A percentile compares a stretch with the other conserved stretches of the same genome.
Conservation (phyloP, 176 grass and related monocot genomes). For the Ampelocalamus luodianensis region DNA sequence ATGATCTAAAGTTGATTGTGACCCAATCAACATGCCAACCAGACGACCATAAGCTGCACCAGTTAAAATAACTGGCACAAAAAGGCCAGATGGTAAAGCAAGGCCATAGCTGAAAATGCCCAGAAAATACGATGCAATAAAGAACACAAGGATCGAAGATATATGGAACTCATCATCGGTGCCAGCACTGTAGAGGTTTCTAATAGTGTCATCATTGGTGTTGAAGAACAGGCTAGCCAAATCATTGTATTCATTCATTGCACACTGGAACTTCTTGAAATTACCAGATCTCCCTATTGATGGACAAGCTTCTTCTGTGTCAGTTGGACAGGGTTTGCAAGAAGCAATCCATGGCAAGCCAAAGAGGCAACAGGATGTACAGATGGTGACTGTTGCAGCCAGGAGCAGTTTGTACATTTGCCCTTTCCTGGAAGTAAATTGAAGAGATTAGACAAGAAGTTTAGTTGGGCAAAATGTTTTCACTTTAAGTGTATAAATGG, state of each 20-base stretch:
- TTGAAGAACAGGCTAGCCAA: slow-evolving; percentile 96
- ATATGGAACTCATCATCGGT: slow-evolving; percentile 76
- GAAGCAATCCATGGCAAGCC: slow-evolving; percentile 83
- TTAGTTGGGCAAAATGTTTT: slow-evolving; percentile 14
- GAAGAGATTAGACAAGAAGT: slow-evolving; percentile 18
- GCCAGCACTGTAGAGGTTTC: slow-evolving; percentile 84
- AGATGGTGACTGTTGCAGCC: slow-evolving; percentile 70
- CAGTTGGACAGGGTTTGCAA: slow-evolving; percentile 79
- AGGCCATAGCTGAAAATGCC: slow-evolving; percentile 97
- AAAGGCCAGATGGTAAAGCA: slow-evolving; percentile 83
- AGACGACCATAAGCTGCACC: slow-evolving; percentile 87
- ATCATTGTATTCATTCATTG: slow-evolving; percentile 80
- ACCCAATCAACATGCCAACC: slow-evolving; percentile 78
- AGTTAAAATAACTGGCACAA: slow-evolving; percentile 89
- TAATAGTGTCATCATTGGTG: slow-evolving; percentile 89
- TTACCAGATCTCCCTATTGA: slow-evolving; percentile 96
- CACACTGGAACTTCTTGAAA: slow-evolving; percentile 91
- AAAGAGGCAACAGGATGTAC: slow-evolving; percentile 85
- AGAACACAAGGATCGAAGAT: slow-evolving; percentile 81
- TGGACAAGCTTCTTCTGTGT: slow-evolving; percentile 72
- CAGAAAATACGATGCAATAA: slow-evolving; percentile 73
- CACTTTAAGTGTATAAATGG: slow-evolving; percentile 3
- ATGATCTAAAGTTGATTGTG: slow-evolving; percentile 71
- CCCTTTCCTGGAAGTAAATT: slow-evolving; percentile 75
- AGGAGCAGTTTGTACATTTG: slow-evolving; percentile 70